These are phyloP conservation scores for Heterobasidion occidentale DNA, from an alignment of 1,284 basidiomycete genomes.

Conservation along the genomic window DNA sequence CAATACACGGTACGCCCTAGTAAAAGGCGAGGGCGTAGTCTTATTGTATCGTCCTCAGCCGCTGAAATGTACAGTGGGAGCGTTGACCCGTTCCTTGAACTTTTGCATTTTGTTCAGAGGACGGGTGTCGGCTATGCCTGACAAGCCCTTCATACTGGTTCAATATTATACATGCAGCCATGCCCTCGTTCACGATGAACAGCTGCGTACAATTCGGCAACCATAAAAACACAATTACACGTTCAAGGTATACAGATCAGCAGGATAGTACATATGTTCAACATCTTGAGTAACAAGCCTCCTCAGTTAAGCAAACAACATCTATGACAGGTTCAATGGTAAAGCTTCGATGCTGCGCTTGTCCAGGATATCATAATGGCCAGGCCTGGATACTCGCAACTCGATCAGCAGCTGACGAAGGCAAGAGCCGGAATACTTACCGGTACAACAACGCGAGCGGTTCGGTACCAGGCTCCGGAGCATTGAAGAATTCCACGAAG, in stretches of 20 bases:
- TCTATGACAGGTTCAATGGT: neutral
- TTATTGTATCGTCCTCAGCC: constrained; percentile 47
- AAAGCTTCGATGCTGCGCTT: constrained; percentile 12
- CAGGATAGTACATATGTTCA: neutral
- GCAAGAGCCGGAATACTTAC: constrained; percentile 31
- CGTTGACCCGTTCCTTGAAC: constrained; percentile 4
- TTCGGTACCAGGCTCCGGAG: constrained; percentile 28
- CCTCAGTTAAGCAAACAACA: too few relatives aligned
- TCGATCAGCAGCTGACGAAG: neutral
- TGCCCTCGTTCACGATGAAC: neutral
- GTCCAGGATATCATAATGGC: constrained; percentile 29
- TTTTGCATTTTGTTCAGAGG: constrained; percentile 31
- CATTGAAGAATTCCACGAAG: constrained; percentile 65
- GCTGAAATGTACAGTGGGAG: constrained; percentile 14
- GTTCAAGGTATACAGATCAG: neutral
- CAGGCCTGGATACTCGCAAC: constrained; percentile 18
- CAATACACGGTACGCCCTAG: constrained; percentile 60
- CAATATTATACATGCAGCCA: neutral
- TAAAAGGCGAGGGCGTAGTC: constrained; percentile 65
- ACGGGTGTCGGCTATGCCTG: constrained; percentile 17
- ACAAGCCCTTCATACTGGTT: neutral
- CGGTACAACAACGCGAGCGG: constrained; percentile 67
- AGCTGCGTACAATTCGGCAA: too few relatives aligned
- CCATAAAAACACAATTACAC: neutral
- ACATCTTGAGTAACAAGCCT: too few relatives aligned